Evolutionary conservation across 208 protist genomes (phyloP).

Genomic region (Giardia duodenalis): DNA sequence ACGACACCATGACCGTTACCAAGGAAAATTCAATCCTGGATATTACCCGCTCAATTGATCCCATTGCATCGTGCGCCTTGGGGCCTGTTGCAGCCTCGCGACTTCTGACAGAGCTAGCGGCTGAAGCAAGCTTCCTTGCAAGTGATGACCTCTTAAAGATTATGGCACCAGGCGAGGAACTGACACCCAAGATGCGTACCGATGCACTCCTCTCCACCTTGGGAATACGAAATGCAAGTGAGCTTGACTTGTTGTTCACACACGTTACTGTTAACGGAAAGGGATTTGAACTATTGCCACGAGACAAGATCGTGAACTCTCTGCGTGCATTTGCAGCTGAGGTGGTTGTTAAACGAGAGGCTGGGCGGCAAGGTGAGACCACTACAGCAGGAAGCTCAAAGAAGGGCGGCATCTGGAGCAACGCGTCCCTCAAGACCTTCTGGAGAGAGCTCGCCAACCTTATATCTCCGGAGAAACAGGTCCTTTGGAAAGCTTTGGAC

Average conservation of each 20-base stretch:
- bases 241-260: conserved; percentile 7
- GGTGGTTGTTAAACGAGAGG: background rate
- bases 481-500: background rate
- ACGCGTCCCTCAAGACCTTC: background rate
- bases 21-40: background rate
- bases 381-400: background rate
- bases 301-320: background rate
- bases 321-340: conserved; percentile 6
- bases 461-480: background rate
- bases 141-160: background rate
- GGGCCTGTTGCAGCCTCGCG: background rate
- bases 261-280: background rate
- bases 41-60: conserved; percentile 14
- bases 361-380: background rate
- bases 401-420: background rate
- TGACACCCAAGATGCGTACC: background rate
- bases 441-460: conserved; percentile 14
- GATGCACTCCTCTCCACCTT: conserved; percentile 11
- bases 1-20: background rate
- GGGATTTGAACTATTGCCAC: background rate
- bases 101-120: background rate
- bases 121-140: background rate
- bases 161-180: background rate
- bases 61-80: background rate
- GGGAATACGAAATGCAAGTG: conserved; percentile 10